Evolutionary conservation across 352 stramenopile species (phyloP).

Genomic region (Blastocystis sp.): DNA sequence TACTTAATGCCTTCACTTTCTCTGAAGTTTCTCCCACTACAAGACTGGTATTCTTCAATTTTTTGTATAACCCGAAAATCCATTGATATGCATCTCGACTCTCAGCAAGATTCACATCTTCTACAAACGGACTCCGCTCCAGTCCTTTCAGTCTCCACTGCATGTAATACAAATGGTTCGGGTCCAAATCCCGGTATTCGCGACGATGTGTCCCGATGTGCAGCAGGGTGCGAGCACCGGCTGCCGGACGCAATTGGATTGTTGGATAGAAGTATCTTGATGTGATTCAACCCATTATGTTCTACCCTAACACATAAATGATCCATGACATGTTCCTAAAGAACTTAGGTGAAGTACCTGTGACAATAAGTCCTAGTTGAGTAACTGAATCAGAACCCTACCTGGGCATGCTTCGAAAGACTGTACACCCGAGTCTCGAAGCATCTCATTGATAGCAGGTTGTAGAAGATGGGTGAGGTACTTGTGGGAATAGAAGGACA

Average conservation of each 20-base stretch:
- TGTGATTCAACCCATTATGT: neutral
- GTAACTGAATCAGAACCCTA: neutral
- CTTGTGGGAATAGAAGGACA: constrained; percentile 57
- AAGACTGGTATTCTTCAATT: constrained; percentile 46
- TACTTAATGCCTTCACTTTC: neutral
- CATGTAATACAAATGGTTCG: constrained; percentile 61
- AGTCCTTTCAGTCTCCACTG: constrained; percentile 49
- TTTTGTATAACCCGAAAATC: constrained; percentile 39
- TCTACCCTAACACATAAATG: constrained; percentile 38
- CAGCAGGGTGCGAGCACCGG: constrained; percentile 17
- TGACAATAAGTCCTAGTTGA: constrained; percentile 5
- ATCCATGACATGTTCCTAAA: constrained; percentile 56
- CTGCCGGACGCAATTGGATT: constrained; percentile 25
- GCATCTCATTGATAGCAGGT: constrained; percentile 25
- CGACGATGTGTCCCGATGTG: constrained; percentile 59
- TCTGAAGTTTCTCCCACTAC: constrained; percentile 10
- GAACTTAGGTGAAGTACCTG: constrained; percentile 44
- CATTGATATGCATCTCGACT: constrained; percentile 18
- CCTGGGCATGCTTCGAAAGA: constrained; percentile 56
- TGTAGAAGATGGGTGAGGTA: constrained; percentile 59
- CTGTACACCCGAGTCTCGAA: constrained; percentile 2
- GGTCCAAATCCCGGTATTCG: constrained; percentile 51
- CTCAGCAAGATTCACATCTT: constrained; percentile 39
- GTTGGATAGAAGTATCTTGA: constrained; percentile 49
- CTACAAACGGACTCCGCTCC: constrained; percentile 29